Conservation (phyloP, 768 basidiomycete species). For the Mycena haematopus region DNA sequence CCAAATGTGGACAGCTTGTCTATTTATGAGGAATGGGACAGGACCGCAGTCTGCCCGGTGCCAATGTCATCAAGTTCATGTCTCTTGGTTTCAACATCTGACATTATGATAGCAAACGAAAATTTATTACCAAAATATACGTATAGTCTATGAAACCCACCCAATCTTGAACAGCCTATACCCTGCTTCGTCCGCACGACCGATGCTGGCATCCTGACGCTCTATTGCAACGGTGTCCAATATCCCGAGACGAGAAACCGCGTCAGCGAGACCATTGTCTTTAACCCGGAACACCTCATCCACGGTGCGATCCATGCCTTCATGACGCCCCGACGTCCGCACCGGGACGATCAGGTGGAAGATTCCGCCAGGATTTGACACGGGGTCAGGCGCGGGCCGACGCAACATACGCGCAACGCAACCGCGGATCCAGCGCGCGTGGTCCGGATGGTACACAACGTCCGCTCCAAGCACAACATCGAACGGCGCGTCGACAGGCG, state of each 20-base stretch:
- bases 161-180: slow-evolving; percentile 77
- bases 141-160: slow-evolving; percentile 49
- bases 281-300: slow-evolving; percentile 53
- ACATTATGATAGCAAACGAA: too few relatives aligned
- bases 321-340: slow-evolving; percentile 68
- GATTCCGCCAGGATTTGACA: slow-evolving; percentile 44
- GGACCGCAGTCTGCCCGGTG: too few relatives aligned
- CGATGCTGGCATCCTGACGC: slow-evolving; percentile 55
- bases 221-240: slow-evolving; percentile 53
- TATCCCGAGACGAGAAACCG: slow-evolving; percentile 48
- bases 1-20: too few relatives aligned
- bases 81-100: too few relatives aligned
- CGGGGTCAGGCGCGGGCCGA: slow-evolving; percentile 33
- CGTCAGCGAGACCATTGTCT: slow-evolving; percentile 11
- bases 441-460: slow-evolving; percentile 75
- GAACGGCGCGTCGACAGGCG: slow-evolving; percentile 48
- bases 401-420: slow-evolving; percentile 62
- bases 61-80: too few relatives aligned
- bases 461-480: slow-evolving; percentile 82
- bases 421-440: slow-evolving; percentile 70
- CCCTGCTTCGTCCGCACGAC: slow-evolving; percentile 72
- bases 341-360: slow-evolving; percentile 81
- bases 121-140: slow-evolving; percentile 5
- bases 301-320: slow-evolving; percentile 62
- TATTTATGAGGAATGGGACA: too few relatives aligned